Percentiles rank a stretch among this genome's conserved stretches.
Evolutionary conservation across 139 green algal genomes (phyloP).

Genomic region (Chlamydomonas incerta): DNA sequence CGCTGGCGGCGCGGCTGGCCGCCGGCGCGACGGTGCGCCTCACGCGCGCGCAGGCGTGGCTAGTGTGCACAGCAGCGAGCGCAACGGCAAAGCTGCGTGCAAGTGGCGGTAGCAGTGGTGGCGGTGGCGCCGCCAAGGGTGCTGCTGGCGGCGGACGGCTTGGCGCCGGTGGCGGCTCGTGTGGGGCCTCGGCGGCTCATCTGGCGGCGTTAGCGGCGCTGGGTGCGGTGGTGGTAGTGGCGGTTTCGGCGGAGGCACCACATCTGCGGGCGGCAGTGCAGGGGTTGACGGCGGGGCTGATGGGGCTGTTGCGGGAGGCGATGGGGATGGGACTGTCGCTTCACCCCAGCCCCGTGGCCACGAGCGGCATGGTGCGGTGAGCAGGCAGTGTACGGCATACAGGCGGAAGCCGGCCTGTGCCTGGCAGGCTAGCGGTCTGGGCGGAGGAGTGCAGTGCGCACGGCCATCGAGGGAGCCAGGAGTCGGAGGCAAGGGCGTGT

Average conservation of each 20-base stretch:
- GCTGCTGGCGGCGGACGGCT: not conserved
- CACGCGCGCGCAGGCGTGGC: not conserved
- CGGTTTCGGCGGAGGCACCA: slow-evolving; percentile 21
- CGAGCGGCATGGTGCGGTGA: not conserved
- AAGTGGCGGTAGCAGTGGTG: not conserved
- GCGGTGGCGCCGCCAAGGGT: not conserved
- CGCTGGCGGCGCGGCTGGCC: not conserved
- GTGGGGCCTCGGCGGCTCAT: not conserved
- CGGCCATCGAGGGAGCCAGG: too few relatives aligned
- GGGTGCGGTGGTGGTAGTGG: slow-evolving; percentile 1
- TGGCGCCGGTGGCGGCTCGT: too few relatives aligned
- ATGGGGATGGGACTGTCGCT: slow-evolving; percentile 18
- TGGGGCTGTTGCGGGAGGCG: not conserved
- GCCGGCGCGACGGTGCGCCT: not conserved
- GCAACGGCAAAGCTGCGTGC: not conserved
- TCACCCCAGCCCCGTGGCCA: slow-evolving; percentile 29
- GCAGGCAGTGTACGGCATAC: too few relatives aligned
- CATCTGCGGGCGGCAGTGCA: not conserved
- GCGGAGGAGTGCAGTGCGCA: too few relatives aligned
- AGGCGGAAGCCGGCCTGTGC: too few relatives aligned
- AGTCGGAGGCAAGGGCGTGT: too few relatives aligned
- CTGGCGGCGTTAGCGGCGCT: not conserved
- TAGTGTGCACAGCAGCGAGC: not conserved
- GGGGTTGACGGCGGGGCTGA: not conserved
- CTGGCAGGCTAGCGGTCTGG: too few relatives aligned